phyloP scores from a whole-genome alignment of 1,139 yeast genomes.

The Scheffersomyces illinoinensis region DNA sequence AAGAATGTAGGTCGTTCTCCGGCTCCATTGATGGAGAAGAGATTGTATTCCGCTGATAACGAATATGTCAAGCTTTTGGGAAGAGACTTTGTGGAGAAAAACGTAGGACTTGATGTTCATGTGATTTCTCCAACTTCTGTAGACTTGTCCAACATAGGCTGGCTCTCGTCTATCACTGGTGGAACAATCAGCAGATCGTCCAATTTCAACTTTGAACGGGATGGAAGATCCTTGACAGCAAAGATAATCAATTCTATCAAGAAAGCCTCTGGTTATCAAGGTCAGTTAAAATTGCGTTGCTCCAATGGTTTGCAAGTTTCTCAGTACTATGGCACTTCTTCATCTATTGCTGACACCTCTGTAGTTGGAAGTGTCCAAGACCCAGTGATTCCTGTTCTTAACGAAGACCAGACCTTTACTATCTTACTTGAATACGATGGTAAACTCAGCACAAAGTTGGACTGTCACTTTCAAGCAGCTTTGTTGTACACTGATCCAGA shows the following conservation, averaged over 20 bases:
- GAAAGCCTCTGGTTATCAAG: conserved; percentile 68
- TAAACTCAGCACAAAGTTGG: conserved; percentile 66
- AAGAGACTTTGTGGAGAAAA: conserved; percentile 54
- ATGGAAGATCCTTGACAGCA: conserved; percentile 64
- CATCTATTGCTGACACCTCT: conserved; percentile 24
- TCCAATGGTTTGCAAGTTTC: conserved; percentile 85
- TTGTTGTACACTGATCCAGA: conserved; percentile 73
- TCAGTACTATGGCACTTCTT: conserved; percentile 65
- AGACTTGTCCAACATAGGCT: conserved; percentile 74
- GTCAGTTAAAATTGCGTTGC: conserved; percentile 80
- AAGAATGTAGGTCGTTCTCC: conserved; percentile 35
- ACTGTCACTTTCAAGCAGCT: conserved; percentile 92
- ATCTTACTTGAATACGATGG: conserved; percentile 79
- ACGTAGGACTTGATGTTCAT: conserved; percentile 77
- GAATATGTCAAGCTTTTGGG: conserved; percentile 65
- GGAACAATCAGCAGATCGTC: conserved; percentile 71
- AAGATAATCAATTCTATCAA: conserved; percentile 54
- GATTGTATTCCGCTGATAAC: conserved; percentile 57
- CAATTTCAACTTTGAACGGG: conserved; percentile 67
- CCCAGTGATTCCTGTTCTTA: conserved; percentile 70
- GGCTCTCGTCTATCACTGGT: conserved; percentile 68
- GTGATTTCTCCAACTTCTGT: conserved; percentile 66
- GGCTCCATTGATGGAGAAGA: conserved; percentile 56
- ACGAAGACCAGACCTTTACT: conserved; percentile 66
- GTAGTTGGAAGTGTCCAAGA: conserved; percentile 44